These are phyloP conservation scores for Apodospora peruviana DNA, from an alignment of 495 filamentous ascomycete genomes.

Conservation along the genomic window DNA sequence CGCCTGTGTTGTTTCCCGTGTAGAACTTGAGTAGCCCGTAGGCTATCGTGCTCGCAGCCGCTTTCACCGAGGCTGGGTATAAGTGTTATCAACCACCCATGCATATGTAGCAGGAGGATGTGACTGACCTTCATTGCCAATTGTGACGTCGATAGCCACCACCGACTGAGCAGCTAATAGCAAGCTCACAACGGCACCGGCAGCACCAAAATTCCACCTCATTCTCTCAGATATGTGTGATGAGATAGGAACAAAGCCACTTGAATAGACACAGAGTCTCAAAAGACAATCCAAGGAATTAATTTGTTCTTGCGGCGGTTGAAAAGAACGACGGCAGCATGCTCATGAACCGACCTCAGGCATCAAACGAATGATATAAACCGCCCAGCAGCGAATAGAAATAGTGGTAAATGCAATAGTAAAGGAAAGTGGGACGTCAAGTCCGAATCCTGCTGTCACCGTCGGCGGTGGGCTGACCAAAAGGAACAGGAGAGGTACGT, in stretches of 20 bases:
- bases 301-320: no score
- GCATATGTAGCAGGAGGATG: neutral
- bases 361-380: neutral
- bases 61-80: slow-evolving; percentile 38
- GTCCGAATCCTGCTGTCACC: neutral
- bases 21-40: slow-evolving; percentile 53
- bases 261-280: neutral
- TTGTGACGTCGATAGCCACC: slow-evolving; percentile 20
- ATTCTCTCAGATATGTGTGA: slow-evolving; percentile 13
- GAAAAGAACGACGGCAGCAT: neutral
- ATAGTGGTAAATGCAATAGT: neutral
- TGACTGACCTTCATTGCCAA: slow-evolving; percentile 22
- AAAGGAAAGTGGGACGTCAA: neutral
- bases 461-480: no score
- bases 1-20: slow-evolving; percentile 64
- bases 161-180: slow-evolving; percentile 17
- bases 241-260: neutral
- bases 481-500: neutral
- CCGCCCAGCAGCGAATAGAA: neutral
- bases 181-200: slow-evolving; percentile 14
- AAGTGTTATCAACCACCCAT: slow-evolving; percentile 4
- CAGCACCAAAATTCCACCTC: slow-evolving; percentile 14
- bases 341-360: no score
- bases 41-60: slow-evolving; percentile 39
- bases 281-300: neutral